These are phyloP conservation scores for Ramaria sp. DNA, from an alignment of 768 basidiomycete genomes.

Conservation along the genomic window DNA sequence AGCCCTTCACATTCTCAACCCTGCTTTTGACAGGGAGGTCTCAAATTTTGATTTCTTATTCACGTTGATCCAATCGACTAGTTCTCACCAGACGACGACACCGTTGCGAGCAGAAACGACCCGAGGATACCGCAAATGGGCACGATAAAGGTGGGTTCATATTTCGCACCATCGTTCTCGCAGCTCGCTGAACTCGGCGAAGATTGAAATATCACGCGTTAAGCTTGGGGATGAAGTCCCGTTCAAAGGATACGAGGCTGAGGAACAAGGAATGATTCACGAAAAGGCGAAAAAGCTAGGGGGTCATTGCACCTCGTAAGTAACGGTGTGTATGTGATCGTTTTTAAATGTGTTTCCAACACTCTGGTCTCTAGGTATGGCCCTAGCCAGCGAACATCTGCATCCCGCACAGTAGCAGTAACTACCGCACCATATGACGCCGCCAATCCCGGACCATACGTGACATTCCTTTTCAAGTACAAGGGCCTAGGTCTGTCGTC, in stretches of 20 bases:
- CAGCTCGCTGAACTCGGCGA: not conserved
- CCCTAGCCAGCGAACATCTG: conserved; percentile 3
- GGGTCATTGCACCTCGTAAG: conserved; percentile 40
- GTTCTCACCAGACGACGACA: conserved; percentile 7
- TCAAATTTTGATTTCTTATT: not conserved
- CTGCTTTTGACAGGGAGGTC: conserved; percentile 29
- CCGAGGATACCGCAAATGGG: conserved; percentile 3
- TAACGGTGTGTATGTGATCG: not conserved
- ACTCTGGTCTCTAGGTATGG: conserved; percentile 2
- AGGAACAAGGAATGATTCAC: conserved; percentile 3
- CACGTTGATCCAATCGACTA: not conserved
- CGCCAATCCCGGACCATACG: conserved; percentile 32
- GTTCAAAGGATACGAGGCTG: conserved; percentile 7
- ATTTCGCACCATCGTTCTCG: not conserved
- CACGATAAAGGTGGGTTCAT: conserved; percentile 3
- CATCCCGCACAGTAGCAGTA: conserved; percentile 14
- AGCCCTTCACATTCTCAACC: conserved; percentile 51
- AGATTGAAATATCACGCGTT: conserved; percentile 8
- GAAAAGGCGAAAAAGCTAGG: conserved; percentile 11
- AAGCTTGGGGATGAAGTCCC: conserved; percentile 4
- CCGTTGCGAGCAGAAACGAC: conserved; percentile 5
- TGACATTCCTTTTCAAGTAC: conserved; percentile 62
- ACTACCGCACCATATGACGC: conserved; percentile 40
- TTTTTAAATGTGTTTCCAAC: not conserved
- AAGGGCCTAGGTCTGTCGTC: conserved; percentile 1